Percentiles rank a stretch among this genome's conserved stretches.
phyloP scores from a whole-genome alignment of 306 rosid genomes.

The Alnus glutinosa region DNA sequence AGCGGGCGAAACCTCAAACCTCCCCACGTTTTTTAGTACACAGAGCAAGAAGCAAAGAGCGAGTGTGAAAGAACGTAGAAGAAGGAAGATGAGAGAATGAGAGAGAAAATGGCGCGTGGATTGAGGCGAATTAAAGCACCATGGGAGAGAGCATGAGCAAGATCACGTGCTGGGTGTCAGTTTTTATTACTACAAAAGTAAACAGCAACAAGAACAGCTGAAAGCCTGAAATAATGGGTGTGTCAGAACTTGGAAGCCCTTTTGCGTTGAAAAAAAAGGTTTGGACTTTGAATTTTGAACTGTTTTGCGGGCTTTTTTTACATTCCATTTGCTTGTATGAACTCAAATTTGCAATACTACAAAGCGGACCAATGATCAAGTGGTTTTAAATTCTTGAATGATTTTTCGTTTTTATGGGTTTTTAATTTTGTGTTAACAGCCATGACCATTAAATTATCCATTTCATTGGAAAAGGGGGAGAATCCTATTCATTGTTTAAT shows the following conservation, averaged over 20 bases:
- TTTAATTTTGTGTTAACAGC: not conserved
- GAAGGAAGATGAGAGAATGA: not conserved
- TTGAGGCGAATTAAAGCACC: constrained; percentile 25
- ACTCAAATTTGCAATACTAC: not conserved
- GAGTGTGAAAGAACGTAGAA: not conserved
- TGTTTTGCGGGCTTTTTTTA: not conserved
- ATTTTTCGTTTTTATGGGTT: not conserved
- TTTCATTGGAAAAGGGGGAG: too few relatives aligned
- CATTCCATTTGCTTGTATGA: not conserved
- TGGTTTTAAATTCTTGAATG: not conserved
- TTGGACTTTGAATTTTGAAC: not conserved
- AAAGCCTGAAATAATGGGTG: constrained; percentile 17
- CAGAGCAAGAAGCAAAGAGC: constrained; percentile 4
- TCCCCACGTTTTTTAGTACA: constrained; percentile 8
- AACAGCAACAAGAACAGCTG: not conserved
- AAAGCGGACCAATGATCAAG: not conserved
- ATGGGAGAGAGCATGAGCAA: constrained; percentile 25
- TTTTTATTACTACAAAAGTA: constrained; percentile 22
- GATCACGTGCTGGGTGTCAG: constrained; percentile 79
- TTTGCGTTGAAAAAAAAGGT: not conserved
- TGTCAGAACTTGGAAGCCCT: constrained; percentile 45
- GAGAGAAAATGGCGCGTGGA: constrained; percentile 60
- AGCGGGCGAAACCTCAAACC: constrained; percentile 14
- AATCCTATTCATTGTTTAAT: not conserved
- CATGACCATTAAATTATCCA: too few relatives aligned